phyloP scores from a whole-genome alignment of 495 filamentous ascomycete genomes.

The Barbatosphaeria neglecta region DNA sequence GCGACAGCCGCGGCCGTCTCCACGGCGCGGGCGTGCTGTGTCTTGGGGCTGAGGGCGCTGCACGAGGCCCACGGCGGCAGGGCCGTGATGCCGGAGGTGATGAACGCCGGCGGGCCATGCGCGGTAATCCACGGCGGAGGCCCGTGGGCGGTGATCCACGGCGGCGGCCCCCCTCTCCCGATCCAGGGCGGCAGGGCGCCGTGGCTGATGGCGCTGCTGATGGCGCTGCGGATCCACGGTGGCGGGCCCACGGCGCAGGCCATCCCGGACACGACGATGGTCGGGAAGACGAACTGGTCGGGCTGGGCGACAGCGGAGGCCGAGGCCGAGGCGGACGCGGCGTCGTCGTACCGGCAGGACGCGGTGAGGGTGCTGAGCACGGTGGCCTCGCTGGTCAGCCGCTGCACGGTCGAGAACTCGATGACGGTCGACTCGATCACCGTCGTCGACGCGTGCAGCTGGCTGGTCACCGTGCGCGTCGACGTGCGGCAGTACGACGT shows the following conservation, averaged over 20 bases:
- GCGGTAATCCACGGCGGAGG: constrained; percentile 4
- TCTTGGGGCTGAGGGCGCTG: neutral
- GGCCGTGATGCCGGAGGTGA: neutral
- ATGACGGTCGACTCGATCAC: constrained; percentile 1
- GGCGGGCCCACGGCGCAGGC: neutral
- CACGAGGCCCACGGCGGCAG: constrained; percentile 3
- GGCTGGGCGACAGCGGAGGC: neutral
- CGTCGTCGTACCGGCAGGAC: neutral
- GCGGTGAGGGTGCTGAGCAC: constrained; percentile 1
- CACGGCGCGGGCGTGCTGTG: neutral
- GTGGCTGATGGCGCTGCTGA: neutral
- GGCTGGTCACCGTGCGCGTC: constrained; percentile 2
- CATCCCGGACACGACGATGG: neutral
- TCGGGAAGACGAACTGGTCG: neutral
- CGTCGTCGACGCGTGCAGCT: neutral
- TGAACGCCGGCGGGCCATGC: neutral
- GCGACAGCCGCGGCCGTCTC: neutral
- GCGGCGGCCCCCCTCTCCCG: neutral
- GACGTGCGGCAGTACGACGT: neutral
- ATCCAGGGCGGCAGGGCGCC: constrained; percentile 3
- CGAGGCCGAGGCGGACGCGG: no score
- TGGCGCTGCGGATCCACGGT: constrained; percentile 1
- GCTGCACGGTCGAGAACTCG: constrained; percentile 1
- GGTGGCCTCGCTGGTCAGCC: constrained; percentile 1
- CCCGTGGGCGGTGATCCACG: neutral